Evolutionary conservation across 2,329 filamentous ascomycete genomes (phyloP).

Genomic region (Lecanicillium sp.): DNA sequence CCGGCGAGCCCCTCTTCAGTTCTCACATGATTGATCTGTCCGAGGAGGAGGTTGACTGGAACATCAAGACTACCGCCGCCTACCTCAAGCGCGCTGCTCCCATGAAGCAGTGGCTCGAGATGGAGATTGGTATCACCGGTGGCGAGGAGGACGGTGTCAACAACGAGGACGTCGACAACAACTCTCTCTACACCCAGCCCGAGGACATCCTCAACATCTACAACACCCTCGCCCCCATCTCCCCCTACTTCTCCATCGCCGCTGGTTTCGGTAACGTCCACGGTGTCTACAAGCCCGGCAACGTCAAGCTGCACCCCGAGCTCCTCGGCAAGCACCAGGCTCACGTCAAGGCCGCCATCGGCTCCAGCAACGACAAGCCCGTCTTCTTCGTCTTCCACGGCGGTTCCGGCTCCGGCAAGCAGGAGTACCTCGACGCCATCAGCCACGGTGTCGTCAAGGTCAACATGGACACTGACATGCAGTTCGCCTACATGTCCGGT

Average conservation of each 20-base stretch:
- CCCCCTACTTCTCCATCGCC: slow-evolving; percentile 94
- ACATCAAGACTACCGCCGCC: slow-evolving; percentile 84
- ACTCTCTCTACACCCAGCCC: slow-evolving; percentile 94
- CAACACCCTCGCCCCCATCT: slow-evolving; percentile 77
- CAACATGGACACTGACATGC: slow-evolving; percentile 97
- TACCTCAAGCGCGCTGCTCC: slow-evolving; percentile 92
- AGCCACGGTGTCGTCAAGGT: slow-evolving; percentile 96
- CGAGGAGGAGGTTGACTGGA: slow-evolving; percentile 83
- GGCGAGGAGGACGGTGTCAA: slow-evolving; percentile 98
- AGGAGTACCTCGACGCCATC: slow-evolving; percentile 87
- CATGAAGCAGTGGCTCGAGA: slow-evolving; percentile 99
- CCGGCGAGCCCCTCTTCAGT: slow-evolving; percentile 89
- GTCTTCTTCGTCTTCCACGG: slow-evolving; percentile 99
- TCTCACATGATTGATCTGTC: slow-evolving; percentile 98
- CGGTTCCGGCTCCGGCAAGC: slow-evolving; percentile 83
- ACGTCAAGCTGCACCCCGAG: slow-evolving; percentile 94
- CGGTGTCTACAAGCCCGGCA: slow-evolving; percentile 97
- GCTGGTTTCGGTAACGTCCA: slow-evolving; percentile 99
- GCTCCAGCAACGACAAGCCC: slow-evolving; percentile 72
- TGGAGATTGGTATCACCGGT: slow-evolving; percentile 84
- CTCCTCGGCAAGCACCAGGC: slow-evolving; percentile 95
- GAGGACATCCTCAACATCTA: slow-evolving; percentile 93
- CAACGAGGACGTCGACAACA: slow-evolving; percentile 97
- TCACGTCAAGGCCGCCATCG: slow-evolving; percentile 77
- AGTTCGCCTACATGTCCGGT: slow-evolving; percentile 87